Conservation (phyloP, 106 monocot genomes). For the Acorus gramineus region DNA sequence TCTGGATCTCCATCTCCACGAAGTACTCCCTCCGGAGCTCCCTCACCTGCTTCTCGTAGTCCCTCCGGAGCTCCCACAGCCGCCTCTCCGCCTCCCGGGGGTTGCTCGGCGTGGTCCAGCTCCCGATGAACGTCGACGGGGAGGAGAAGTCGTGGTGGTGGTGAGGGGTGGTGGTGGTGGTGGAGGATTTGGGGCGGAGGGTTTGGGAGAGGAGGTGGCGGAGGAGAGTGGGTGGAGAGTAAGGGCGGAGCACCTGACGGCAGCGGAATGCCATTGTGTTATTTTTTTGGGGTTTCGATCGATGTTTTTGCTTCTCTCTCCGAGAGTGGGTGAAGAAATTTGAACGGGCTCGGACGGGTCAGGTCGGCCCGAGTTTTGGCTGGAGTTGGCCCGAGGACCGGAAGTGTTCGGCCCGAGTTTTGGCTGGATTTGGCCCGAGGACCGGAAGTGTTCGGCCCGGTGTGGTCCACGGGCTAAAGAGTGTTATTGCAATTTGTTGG, state of each 20-base stretch:
- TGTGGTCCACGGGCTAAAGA: too few relatives aligned
- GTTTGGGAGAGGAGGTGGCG: neutral
- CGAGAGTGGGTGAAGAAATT: too few relatives aligned
- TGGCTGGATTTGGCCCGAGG: too few relatives aligned
- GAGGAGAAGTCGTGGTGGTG: constrained; percentile 51
- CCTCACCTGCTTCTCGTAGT: constrained; percentile 61
- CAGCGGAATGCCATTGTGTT: too few relatives aligned
- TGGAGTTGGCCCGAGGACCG: too few relatives aligned
- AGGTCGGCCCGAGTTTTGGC: too few relatives aligned
- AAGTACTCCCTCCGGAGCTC: constrained; percentile 61
- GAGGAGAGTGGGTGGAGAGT: neutral
- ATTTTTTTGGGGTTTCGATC: too few relatives aligned
- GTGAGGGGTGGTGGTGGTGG: constrained; percentile 1
- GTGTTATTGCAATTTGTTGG: too few relatives aligned
- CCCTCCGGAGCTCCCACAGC: constrained; percentile 50
- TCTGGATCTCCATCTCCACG: constrained; percentile 60
- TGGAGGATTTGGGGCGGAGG: constrained; percentile 2
- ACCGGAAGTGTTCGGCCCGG: too few relatives aligned
- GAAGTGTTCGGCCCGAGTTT: too few relatives aligned
- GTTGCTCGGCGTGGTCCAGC: constrained; percentile 48
- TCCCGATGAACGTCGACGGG: constrained; percentile 49
- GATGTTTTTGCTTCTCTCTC: too few relatives aligned
- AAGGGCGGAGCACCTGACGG: neutral
- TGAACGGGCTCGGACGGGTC: too few relatives aligned
- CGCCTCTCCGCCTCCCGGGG: constrained; percentile 56